Conservation (phyloP, 164 flowering plant genomes). For the Aristolochia californica region DNA sequence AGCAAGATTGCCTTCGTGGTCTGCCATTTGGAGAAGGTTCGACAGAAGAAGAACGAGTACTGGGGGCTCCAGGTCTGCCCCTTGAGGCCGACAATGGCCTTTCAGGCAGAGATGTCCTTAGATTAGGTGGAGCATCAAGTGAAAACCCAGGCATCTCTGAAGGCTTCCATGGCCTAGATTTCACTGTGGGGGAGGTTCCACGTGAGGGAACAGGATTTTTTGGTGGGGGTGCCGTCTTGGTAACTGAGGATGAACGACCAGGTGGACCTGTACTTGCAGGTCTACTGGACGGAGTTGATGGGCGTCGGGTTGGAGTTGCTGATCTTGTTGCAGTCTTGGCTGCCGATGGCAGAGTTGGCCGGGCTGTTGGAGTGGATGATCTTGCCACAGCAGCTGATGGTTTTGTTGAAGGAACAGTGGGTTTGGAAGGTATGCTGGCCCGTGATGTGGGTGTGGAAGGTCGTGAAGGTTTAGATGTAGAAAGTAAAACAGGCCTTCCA, state of each 20-base stretch:
- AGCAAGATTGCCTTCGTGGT: constrained; percentile 60
- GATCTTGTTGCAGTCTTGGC: constrained; percentile 26
- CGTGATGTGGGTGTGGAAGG: constrained; percentile 80
- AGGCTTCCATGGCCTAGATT: constrained; percentile 77
- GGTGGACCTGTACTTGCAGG: constrained; percentile 29
- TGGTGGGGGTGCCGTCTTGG: constrained; percentile 23
- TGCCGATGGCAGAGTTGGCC: constrained; percentile 15
- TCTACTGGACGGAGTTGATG: constrained; percentile 35
- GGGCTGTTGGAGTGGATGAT: constrained; percentile 38
- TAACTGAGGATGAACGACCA: constrained; percentile 34
- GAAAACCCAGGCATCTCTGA: constrained; percentile 78
- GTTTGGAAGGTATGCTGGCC: constrained; percentile 37
- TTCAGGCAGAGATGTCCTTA: constrained; percentile 63
- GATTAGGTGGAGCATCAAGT: constrained; percentile 72
- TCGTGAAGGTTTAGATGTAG: constrained; percentile 47
- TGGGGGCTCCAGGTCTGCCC: constrained; percentile 68
- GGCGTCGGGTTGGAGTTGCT: constrained; percentile 46
- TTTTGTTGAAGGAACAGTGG: constrained; percentile 30
- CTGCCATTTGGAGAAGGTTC: constrained; percentile 45
- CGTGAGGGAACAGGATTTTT: constrained; percentile 46
- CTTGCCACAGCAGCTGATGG: constrained; percentile 40
- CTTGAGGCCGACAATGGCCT: constrained; percentile 78
- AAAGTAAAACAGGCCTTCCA: constrained; percentile 35
- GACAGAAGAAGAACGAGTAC: constrained; percentile 39
- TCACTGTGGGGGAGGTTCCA: constrained; percentile 56